phyloP scores from a whole-genome alignment of 169 alveolate genomes.

The Plasmodium inui region DNA sequence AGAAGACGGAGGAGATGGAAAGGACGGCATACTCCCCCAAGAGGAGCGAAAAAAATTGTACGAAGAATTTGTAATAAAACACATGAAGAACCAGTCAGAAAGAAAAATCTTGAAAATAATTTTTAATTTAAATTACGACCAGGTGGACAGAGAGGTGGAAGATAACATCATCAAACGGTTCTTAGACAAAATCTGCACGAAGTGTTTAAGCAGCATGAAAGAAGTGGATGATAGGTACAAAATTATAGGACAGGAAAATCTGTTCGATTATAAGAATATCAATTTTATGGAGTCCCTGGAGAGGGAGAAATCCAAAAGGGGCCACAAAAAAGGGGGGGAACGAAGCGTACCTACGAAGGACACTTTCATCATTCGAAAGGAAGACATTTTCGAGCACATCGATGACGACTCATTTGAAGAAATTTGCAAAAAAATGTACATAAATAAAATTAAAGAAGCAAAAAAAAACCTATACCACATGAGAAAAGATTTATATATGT shows the following conservation, averaged over 20 bases:
- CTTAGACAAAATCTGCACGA: conserved; percentile 62
- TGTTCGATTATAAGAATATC: conserved; percentile 44
- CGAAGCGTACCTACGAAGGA: neutral
- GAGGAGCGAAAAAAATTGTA: conserved; percentile 30
- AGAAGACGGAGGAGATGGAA: neutral
- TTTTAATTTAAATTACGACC: conserved; percentile 35
- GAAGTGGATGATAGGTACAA: neutral
- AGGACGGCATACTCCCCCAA: neutral
- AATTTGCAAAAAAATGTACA: conserved; percentile 67
- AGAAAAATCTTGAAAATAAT: conserved; percentile 41
- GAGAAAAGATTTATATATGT: conserved; percentile 50
- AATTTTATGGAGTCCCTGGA: conserved; percentile 8
- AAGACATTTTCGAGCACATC: conserved; percentile 40
- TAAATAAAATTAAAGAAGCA: conserved; percentile 21
- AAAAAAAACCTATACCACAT: conserved; percentile 56
- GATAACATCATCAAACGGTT: conserved; percentile 51
- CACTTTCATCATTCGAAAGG: conserved; percentile 22
- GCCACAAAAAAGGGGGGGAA: conserved; percentile 10
- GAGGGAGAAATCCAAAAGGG: conserved; percentile 2
- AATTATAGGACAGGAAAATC: conserved; percentile 35
- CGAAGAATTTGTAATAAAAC: conserved; percentile 68
- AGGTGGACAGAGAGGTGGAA: conserved; percentile 48
- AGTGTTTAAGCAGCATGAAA: neutral
- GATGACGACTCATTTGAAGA: conserved; percentile 61
- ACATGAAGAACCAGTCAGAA: conserved; percentile 57